Evolutionary conservation across 352 stramenopile species (phyloP), one percentile per base, ranked within the genome.

Genomic region (Globisporangium carolinianum): DNA sequence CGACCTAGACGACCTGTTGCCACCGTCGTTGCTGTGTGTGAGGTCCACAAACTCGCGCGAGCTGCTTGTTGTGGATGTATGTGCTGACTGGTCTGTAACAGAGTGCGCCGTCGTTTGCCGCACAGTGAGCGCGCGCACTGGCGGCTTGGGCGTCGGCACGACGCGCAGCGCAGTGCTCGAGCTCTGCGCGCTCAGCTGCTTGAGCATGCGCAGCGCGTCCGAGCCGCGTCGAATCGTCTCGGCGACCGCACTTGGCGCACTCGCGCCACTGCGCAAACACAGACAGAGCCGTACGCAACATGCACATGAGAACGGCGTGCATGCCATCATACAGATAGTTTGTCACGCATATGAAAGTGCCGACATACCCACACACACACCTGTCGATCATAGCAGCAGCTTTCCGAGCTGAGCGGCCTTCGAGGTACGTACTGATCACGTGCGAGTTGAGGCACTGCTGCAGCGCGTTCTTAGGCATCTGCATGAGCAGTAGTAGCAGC

Each of bases 371-470:
- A 42, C 38, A 56, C 38, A 56, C 75, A 50, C 59, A 78, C 75
- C 58, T 50, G 39, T 12, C 6, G 7, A 15, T 4, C 8, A 9
- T 24, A 15, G 39, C 15, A 14, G 24, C 62, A 62, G 69, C 57
- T 50, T 90, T 90, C 38, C 69, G 59, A 48, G 68, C 58, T 41
- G 70, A 60, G 8, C 77, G 70, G 51, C 68, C 77, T 51, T 88
- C 72, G n/a, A 89, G 66, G 72, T 89, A 91, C 15, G 67, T 60
- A 47, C 68, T 81, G 58, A 89, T 91, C 56, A 86, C 71, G 58
- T 91, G 82, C 42, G 82, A 89, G 61, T 91, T 91, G 15, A 91
- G 65, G 55, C 82, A 87, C 54, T 89, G 77, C 56, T 89, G 79
- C 37, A 91, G 67, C 42, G 68, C 61, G 50, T 79, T 86, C 37